Conservation (phyloP, 768 basidiomycete species). For the Amanita exitialis region DNA sequence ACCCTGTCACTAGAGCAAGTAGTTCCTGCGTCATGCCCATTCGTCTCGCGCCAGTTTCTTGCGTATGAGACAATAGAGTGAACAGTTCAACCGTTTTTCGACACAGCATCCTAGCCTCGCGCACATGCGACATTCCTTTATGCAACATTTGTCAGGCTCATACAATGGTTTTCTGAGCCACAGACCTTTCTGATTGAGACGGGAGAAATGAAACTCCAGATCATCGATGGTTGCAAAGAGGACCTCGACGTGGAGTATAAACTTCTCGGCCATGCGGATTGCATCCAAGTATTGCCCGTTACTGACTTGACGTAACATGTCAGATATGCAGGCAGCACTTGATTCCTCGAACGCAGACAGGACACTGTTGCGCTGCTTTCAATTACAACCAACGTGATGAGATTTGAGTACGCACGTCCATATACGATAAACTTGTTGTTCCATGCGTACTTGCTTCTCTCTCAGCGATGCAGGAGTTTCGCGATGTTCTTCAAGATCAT, state of each 20-base stretch:
- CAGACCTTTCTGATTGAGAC: constrained; percentile 77
- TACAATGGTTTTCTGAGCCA: constrained; percentile 7
- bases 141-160: not conserved
- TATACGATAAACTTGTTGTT: constrained; percentile 95
- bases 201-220: constrained; percentile 79
- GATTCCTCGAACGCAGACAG: constrained; percentile 98
- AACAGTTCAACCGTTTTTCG: constrained; percentile 98
- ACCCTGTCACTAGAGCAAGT: constrained; percentile 93
- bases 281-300: constrained; percentile 94
- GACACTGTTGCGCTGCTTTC: constrained; percentile 40
- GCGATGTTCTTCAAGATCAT: constrained; percentile 66
- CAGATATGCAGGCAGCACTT: constrained; percentile 97
- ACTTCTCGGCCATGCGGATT: constrained; percentile 97
- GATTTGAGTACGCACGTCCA: constrained; percentile 73
- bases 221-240: constrained; percentile 97
- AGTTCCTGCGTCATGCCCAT: constrained; percentile 98
- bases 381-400: constrained; percentile 3
- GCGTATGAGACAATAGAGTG: constrained; percentile 90
- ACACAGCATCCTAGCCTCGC: constrained; percentile 97
- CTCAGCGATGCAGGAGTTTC: constrained; percentile 75
- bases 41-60: constrained; percentile 81
- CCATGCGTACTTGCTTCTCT: constrained; percentile 90
- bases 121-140: constrained; percentile 92
- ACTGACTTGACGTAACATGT: constrained; percentile 97
- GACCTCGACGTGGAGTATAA: constrained; percentile 96